A percentile compares a stretch with the other conserved stretches of the same genome.
These are phyloP conservation scores for Russula sp. DNA, from an alignment of 768 basidiomycete species.

Conservation along the genomic window DNA sequence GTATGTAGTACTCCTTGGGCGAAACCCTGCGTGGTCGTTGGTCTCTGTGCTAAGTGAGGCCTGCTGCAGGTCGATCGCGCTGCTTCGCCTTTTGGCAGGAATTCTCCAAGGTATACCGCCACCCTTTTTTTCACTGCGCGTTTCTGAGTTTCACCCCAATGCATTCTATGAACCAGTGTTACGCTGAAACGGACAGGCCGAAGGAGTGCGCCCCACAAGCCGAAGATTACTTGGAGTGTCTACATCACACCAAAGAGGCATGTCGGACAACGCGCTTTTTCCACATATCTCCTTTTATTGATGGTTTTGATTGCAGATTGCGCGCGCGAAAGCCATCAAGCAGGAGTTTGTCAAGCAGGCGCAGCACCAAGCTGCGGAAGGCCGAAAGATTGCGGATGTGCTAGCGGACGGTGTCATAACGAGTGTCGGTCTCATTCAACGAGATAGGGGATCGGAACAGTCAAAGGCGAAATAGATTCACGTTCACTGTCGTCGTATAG, in stretches of 20 bases:
- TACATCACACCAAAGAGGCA: slow-evolving; percentile 87
- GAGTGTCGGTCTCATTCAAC: slow-evolving; percentile 67
- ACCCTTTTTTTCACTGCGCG: not conserved
- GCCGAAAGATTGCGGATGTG: slow-evolving; percentile 62
- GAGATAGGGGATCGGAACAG: slow-evolving; percentile 28
- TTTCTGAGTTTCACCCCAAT: not conserved
- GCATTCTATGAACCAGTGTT: slow-evolving; percentile 50
- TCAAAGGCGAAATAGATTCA: slow-evolving; percentile 8
- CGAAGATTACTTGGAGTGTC: slow-evolving; percentile 87
- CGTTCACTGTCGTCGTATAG: too few relatives aligned
- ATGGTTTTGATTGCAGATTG: slow-evolving; percentile 35
- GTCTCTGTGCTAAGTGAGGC: not conserved
- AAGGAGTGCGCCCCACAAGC: slow-evolving; percentile 59
- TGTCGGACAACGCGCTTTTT: slow-evolving; percentile 23
- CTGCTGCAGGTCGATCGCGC: slow-evolving; percentile 58
- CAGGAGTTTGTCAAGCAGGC: slow-evolving; percentile 63
- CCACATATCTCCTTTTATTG: not conserved
- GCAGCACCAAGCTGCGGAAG: slow-evolving; percentile 57
- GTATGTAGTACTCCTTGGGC: slow-evolving; percentile 27
- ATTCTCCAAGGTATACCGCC: slow-evolving; percentile 53
- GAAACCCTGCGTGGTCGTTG: not conserved
- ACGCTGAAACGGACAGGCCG: slow-evolving; percentile 71
- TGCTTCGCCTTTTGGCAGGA: slow-evolving; percentile 94
- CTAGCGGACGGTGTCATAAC: slow-evolving; percentile 68
- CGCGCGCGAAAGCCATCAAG: slow-evolving; percentile 62